Evolutionary conservation across 306 rosid genomes (phyloP), one percentile per base, ranked within the genome.

Genomic region (Castanopsis chinensis): DNA sequence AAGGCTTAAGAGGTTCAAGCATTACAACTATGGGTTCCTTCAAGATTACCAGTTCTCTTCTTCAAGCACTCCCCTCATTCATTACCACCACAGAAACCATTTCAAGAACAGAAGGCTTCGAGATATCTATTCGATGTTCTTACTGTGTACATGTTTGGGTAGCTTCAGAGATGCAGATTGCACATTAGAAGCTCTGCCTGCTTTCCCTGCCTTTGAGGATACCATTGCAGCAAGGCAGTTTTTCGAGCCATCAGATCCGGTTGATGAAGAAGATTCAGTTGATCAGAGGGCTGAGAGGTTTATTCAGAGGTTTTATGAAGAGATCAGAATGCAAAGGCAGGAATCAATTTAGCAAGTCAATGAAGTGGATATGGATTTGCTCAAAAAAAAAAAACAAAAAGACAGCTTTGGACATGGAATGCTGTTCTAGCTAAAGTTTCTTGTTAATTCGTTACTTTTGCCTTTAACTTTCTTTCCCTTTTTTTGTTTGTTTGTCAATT

Each of bases 241-340:
- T 69, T 33, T 80, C 25, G 83, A 84, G 83, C 73, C 80, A 23
- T 80, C 82, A 78, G 87, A 83, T 74, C 82, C 83, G 72, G 80
- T 35, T 15, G 84, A 70, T 54, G 93, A 85, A 70, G 88, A 78
- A 41, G 93, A 83, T 63, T 87, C 97, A 6, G 84, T 92, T 77
- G 96, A 91, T 75, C 73, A 81, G 79, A 87, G 83, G 61, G 96
- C 97, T 6, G 92, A 91, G 87, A 83, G 55, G 75, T 92, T 92
- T 76, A 92, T 92, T 23, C 61, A 87, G 79, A 92, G 81, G 35
- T 92, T 90, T 77, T 92, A 92, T 4, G 86, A 76, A 14, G 84
- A 89, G 72, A 92, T 90, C 82, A 87, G 82, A 81, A 78, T 90
- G 87, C 92, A 90, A 86, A 87, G 85, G 80, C 87, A 76, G 27